A percentile compares a stretch with the other conserved stretches of the same genome.
These are phyloP conservation scores for Boeremia exigua DNA, from an alignment of 2,329 filamentous ascomycete species.

Conservation along the genomic window DNA sequence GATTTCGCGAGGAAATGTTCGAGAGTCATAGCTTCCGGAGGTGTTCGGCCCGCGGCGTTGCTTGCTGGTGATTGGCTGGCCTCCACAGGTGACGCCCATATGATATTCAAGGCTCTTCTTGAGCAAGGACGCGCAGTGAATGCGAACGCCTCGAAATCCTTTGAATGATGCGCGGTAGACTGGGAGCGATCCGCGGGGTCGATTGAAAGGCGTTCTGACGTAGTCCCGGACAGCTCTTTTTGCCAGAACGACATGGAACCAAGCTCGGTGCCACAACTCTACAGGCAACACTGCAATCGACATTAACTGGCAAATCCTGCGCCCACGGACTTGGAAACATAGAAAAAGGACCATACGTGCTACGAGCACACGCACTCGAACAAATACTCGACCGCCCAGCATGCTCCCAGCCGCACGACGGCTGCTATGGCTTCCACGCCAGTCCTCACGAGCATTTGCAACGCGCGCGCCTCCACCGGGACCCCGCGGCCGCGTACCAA, in stretches of 20 bases:
- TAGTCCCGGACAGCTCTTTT: conserved; percentile 2
- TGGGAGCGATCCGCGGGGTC: not conserved
- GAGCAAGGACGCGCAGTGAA: no score
- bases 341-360: not conserved
- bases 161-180: no score
- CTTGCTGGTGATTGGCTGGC: conserved; percentile 6
- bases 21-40: conserved; percentile 10
- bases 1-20: conserved; percentile 13
- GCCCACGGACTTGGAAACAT: not conserved
- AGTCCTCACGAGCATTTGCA: conserved; percentile 28
- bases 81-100: not conserved
- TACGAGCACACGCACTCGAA: not conserved
- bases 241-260: conserved; percentile 8
- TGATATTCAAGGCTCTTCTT: no score
- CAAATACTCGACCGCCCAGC: not conserved
- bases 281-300: not conserved
- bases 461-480: conserved; percentile 28
- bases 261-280: not conserved
- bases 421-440: conserved; percentile 37
- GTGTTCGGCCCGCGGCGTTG: conserved; percentile 13
- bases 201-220: not conserved
- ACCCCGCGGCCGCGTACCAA: conserved; percentile 33
- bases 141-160: no score
- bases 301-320: not conserved
- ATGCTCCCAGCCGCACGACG: conserved; percentile 39